Base-by-base conservation (phyloP, 768 basidiomycete genomes). In the Collybia sp. region DNA sequence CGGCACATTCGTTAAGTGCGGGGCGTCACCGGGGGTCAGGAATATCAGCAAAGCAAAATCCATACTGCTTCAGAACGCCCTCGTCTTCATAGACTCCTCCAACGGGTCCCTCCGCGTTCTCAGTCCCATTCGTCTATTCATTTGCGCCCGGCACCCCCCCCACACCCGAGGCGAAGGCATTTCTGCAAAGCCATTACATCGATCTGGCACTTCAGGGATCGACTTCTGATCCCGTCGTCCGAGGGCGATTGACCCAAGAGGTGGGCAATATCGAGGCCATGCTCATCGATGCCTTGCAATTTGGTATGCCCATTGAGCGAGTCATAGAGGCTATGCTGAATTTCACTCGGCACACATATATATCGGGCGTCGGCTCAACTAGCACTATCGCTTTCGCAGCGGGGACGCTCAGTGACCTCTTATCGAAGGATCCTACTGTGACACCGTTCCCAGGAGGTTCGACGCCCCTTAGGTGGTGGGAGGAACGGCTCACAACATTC, bases 81-180 rank as follows among this genome's bases (percentile, higher is more conserved):
- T 59, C 6, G 45, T 61, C 5, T 60, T 53, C 35, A 52, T 56
- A 40, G 60, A 58, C 41, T 34, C 47, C 2, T 38, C 53, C 37
- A 8, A 25, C 25, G 52, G 52, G 6, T 48, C 46, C 17, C 41
- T 62, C 15, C 57, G 62, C 12, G 48, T 64, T 12, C 52, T 64
- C 15, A 63, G 58, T 15, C 62, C 61, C 8, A 59, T 66, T 40
- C 55, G 62, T 16, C 53, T 62, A 5, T 59, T 54, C 44, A 53
- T 60, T 36, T 37, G 42, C 15, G 48, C 51, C 17, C 25, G 25
- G 25, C 57, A 53, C 58, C 41, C 58, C 58, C 1, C 60, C 63
- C 5, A 50, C 58, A 2, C 17, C 19, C 3, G 40, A 55, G 13
- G 38, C 51, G 13, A 50, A 51, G 19, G 41, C 43, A 19, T 59